Conservation (phyloP, 2,329 filamentous ascomycete species). For the Xylariaceae sp. region DNA sequence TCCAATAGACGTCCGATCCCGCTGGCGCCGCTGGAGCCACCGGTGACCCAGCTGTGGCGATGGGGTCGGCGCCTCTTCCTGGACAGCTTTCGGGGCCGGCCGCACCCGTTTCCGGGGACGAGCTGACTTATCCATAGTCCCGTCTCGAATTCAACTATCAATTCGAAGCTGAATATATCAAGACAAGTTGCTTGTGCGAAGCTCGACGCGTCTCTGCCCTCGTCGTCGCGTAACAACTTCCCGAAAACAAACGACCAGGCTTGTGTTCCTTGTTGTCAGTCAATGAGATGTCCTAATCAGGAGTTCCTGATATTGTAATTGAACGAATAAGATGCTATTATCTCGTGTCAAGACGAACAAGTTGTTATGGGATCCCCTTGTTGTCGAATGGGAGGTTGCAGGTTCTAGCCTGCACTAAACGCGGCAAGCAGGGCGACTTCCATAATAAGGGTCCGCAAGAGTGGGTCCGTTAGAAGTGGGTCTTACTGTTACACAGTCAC, state of each 20-base stretch:
- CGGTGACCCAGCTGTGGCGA: constrained; percentile 9
- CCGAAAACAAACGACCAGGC: constrained; percentile 35
- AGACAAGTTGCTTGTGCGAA: constrained; percentile 18
- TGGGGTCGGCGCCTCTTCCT: constrained; percentile 19
- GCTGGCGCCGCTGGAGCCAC: constrained; percentile 21
- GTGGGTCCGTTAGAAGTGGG: no score
- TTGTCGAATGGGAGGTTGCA: not conserved
- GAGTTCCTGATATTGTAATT: not conserved
- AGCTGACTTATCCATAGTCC: constrained; percentile 19
- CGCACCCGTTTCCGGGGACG: constrained; percentile 27
- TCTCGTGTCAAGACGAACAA: not conserved
- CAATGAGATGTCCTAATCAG: constrained; percentile 22
- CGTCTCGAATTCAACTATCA: constrained; percentile 15
- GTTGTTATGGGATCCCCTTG: not conserved
- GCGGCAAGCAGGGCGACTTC: not conserved
- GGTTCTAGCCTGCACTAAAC: constrained; percentile 9
- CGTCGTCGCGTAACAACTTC: constrained; percentile 37
- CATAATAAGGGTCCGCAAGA: no score
- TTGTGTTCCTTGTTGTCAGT: constrained; percentile 38
- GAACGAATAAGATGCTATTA: no score
- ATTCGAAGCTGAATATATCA: constrained; percentile 15
- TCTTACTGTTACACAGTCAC: no score
- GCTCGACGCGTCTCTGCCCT: constrained; percentile 26
- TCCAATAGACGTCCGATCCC: constrained; percentile 22
- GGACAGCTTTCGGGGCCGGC: constrained; percentile 17